Evolutionary conservation across 352 stramenopile species (phyloP).

Genomic region (Globisporangium carolinianum): DNA sequence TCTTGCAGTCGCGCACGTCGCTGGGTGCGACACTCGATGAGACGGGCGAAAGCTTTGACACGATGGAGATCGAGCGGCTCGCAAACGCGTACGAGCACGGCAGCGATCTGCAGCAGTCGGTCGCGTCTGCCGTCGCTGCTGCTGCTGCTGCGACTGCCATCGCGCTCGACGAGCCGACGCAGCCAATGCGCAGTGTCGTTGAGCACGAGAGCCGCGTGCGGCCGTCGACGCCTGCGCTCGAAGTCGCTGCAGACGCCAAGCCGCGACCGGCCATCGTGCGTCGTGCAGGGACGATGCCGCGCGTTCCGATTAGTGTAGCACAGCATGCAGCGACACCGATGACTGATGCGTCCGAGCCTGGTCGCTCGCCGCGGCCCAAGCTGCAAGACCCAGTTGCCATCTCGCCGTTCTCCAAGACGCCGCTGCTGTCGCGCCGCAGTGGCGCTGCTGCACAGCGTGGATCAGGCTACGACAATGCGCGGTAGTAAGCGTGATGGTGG

Average conservation of each 20-base stretch:
- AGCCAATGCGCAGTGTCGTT: neutral
- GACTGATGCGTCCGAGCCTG: conserved; percentile 12
- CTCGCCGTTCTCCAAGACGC: conserved; percentile 63
- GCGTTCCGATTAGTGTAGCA: conserved; percentile 1
- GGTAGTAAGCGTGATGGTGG: conserved; percentile 14
- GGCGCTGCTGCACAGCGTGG: conserved; percentile 22
- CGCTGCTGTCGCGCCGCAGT: conserved; percentile 43
- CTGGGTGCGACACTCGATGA: conserved; percentile 13
- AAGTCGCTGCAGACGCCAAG: conserved; percentile 3
- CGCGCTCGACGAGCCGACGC: neutral
- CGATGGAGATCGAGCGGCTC: conserved; percentile 39
- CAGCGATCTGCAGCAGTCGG: neutral
- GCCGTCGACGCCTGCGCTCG: neutral
- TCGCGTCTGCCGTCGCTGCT: conserved; percentile 1
- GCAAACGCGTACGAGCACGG: conserved; percentile 58
- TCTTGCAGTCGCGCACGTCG: neutral
- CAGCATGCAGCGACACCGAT: conserved; percentile 11
- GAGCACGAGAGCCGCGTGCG: no score
- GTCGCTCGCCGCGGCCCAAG: conserved; percentile 37
- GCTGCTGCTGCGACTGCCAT: neutral
- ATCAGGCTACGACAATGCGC: conserved; percentile 54
- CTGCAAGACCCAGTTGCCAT: conserved; percentile 26
- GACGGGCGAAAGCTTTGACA: conserved; percentile 20
- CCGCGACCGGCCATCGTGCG: no score
- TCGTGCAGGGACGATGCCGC: neutral